Evolutionary conservation across 306 rosid species (phyloP).

Genomic region (Trifolium dubium): DNA sequence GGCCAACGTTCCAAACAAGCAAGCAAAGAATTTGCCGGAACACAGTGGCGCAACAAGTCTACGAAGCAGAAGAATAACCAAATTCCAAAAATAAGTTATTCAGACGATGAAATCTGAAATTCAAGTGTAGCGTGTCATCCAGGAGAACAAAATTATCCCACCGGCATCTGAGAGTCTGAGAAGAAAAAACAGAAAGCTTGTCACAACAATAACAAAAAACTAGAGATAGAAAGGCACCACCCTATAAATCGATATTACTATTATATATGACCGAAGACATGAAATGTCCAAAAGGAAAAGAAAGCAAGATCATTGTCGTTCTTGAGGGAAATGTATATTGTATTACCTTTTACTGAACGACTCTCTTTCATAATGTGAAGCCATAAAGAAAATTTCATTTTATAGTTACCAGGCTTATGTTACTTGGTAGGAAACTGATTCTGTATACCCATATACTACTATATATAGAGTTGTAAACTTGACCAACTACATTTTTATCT

Average conservation of each 20-base stretch:
- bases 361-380: conserved; percentile 12
- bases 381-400: conserved; percentile 7
- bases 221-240: conserved; percentile 22
- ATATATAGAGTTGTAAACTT: not conserved
- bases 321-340: not conserved
- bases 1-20: conserved; percentile 38
- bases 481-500: conserved; percentile 5
- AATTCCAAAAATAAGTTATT: conserved; percentile 20
- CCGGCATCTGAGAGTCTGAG: conserved; percentile 42
- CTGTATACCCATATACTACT: conserved; percentile 4
- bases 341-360: conserved; percentile 9
- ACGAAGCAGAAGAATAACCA: conserved; percentile 13
- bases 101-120: conserved; percentile 18
- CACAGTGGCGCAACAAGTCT: conserved; percentile 5
- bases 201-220: not conserved
- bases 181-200: conserved; percentile 38
- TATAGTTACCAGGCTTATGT: not conserved
- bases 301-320: conserved; percentile 25
- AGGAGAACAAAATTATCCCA: conserved; percentile 16
- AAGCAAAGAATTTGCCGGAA: conserved; percentile 36
- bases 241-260: conserved; percentile 3
- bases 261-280: conserved; percentile 8
- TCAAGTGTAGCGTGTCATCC: conserved; percentile 25
- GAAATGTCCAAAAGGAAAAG: conserved; percentile 14
- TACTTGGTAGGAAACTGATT: conserved; percentile 20